Evolutionary conservation across 1,139 yeast species (phyloP), one percentile per base, ranked within the genome.

Genomic region (Candida sanyaensis): DNA sequence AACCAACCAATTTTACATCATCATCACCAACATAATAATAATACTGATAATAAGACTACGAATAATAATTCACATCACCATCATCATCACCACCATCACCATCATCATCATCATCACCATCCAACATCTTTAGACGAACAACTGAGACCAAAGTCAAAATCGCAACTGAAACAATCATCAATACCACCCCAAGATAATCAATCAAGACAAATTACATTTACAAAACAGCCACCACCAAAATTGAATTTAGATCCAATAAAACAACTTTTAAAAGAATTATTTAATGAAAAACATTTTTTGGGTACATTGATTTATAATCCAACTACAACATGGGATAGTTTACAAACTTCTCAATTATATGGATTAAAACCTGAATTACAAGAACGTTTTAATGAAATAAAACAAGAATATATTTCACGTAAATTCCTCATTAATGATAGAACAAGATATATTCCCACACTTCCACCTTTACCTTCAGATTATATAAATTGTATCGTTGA

Each of bases 251-350:
- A 60, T 12, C 78, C 77, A 34, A 83, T 82, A 1, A 54, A 74
- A 0, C 73, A 71, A n/a, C 61, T 73, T 9, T 73, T 84, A 1
- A 56, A 67, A 8, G 68, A 71, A 44, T 75, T 78, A 34, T 73
- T 68, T 51, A 77, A 77, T 38, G 72, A 77, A 10, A 68, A 87
- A 40, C 73, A 66, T 38, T 77, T 76, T 48, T 65, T 88, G 32
- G 93, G 93, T 0, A 74, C 84, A 1, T 64, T 87, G 3, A 66
- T 85, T 0, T 88, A 88, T 61, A 73, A 72, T 37, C 84, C 87
- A 1, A 71, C 78, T 10, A 77, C 82, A 2, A 77, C 81, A 0
- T 75, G 77, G 76, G 67, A 61, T 27, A 65, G 73, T 0, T 54
- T 73, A 12, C 81, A 77, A 49, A 64, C 68, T 2, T 59, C 63